phyloP scores from a whole-genome alignment of 768 basidiomycete species.

The Tricholoma furcatifolium region DNA sequence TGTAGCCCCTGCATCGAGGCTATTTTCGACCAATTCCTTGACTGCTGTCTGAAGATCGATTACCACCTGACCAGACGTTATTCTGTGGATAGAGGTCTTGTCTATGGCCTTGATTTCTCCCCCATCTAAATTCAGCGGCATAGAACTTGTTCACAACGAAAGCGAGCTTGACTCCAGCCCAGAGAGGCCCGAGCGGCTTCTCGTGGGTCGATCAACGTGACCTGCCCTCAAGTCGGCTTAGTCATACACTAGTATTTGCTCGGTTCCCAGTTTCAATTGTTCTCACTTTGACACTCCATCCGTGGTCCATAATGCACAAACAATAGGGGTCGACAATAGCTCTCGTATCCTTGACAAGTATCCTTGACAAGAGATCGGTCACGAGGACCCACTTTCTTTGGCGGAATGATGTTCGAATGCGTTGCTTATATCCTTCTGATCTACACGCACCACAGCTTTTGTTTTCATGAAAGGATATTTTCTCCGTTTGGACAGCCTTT shows the following conservation, averaged over 20 bases:
- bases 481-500: neutral
- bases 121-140: conserved; percentile 1
- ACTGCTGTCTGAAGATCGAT: conserved; percentile 91
- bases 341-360: neutral
- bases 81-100: conserved; percentile 72
- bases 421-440: no score
- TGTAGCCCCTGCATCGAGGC: conserved; percentile 89
- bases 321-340: neutral
- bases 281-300: neutral
- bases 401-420: neutral
- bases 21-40: conserved; percentile 97
- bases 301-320: neutral
- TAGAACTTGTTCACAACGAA: neutral
- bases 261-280: neutral
- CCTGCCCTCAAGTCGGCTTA: neutral
- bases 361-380: neutral
- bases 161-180: neutral
- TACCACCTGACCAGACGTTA: conserved; percentile 95
- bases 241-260: neutral
- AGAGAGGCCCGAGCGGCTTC: neutral
- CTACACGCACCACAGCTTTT: neutral
- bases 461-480: neutral
- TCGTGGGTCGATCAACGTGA: no score
- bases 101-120: conserved; percentile 63
- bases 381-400: neutral